Base-by-base conservation (phyloP, 129 eudicot species). In the Centaurea solstitialis region DNA sequence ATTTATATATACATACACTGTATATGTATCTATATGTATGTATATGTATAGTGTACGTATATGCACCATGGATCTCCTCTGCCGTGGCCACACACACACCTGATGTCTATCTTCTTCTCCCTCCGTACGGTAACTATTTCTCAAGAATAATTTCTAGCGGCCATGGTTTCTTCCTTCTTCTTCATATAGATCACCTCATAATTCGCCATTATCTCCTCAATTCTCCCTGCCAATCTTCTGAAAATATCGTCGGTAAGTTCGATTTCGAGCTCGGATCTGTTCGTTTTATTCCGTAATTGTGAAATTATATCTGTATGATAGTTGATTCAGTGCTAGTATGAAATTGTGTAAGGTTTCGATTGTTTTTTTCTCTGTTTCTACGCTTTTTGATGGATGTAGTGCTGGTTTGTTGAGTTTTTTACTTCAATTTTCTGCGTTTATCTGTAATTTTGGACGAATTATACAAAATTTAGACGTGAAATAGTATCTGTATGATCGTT, bases 61-160 rank as follows among this genome's bases (percentile, higher is more conserved):
- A 8, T 76, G 11, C 9, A 7, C 38, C 33, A 9, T 38, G 75
- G 57, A 71, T n/a, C 4, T 21, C n/a, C n/a, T n/a, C 30, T 17
- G 69, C 65, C 65, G 17, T 41, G 66, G 41, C 67, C 45, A 64
- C 77, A 53, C 76, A 68, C 76, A 62, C 45, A 2, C 20, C 22
- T 50, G 21, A 65, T 26, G 35, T 45, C 26, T 70, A 4, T 76
- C 82, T 82, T 82, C 86, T 76, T 57, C 83, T 53, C 62, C n/a
- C 85, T 71, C 78, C 78, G 86, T 82, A 76, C 81, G 82, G 24
- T 53, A 20, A 9, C 5, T 11, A 70, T 33, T 80, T 71, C 74
- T 82, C 28, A 62, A 79, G 84, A 80, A 80, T 80, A 80, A 62
- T 73, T 62, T 80, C 72, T 23, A 70, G 71, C 68, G 83, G 77